Evolutionary conservation across 768 basidiomycete genomes (phyloP), one percentile per base, ranked within the genome.

Genomic region (Mycena sanguinolenta): DNA sequence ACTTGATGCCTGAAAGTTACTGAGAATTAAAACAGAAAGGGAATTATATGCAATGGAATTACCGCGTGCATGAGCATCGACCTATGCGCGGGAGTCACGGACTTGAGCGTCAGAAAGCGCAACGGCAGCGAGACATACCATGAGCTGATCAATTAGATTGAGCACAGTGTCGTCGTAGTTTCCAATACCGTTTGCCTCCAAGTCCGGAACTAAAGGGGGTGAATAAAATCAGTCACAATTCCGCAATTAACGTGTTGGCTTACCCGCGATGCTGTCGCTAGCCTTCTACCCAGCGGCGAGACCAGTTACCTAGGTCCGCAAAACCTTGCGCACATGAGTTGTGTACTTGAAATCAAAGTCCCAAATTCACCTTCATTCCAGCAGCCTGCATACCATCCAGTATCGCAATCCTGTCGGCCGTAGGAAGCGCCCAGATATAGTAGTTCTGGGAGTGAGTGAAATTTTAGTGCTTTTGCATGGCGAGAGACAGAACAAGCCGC

Each of bases 1-100:
- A 65, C 63, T 76, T 76, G 62, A 73, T 76, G 6, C 71, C 67
- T 73, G 21, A 1, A 36, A 52, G 5, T 23, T 3, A 34, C 16
- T 16, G 21, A 34, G 14, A 54, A 58, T 44, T 42, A 21, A n/a
- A 59, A 3, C 2, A 17, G 2, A 13, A 44, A 5, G 42, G n/a
- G 23, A 23, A 58, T 49, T 30, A 61, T 34, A 1, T 63, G 16
- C 6, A 76, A 78, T 77, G 69, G 6, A 42, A 42, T 30, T 55
- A 55, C 54, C 54, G 30, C 32, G 54, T 19, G 54, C 54, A 10
- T 55, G 30, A 21, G 54, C 54, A n/a, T 55, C 54, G 7, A 55
- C 54, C 54, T 55, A 55, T 9, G 30, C 7, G 32, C 25, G 32
- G n/a, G n/a, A n/a, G n/a, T n/a, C n/a, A 55, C 28, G 4, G 27